Conservation (phyloP, 2,329 filamentous ascomycete species). For the Cordyceps farinosa region DNA sequence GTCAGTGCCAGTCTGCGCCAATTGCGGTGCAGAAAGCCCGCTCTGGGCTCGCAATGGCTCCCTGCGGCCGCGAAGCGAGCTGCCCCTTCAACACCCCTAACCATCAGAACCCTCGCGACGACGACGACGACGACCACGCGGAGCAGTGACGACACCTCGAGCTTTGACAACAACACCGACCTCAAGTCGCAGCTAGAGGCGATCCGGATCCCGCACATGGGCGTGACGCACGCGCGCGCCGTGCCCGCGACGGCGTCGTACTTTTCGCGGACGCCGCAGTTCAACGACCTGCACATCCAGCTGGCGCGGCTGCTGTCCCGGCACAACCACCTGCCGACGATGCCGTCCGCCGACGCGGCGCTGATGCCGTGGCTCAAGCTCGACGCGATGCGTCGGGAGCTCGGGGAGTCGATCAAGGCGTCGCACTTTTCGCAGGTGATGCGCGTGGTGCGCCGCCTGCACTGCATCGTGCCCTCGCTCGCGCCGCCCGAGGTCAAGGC, state of each 20-base stretch:
- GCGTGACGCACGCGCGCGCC: slow-evolving; percentile 59
- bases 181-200: slow-evolving; percentile 23
- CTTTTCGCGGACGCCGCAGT: slow-evolving; percentile 80
- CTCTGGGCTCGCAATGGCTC: slow-evolving; percentile 30
- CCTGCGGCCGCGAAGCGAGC: slow-evolving; percentile 14
- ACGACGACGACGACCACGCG: background rate
- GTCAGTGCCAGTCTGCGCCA: slow-evolving; percentile 35
- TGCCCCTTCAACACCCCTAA: slow-evolving; percentile 13
- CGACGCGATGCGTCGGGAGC: slow-evolving; percentile 66
- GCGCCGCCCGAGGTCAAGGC: slow-evolving; percentile 65
- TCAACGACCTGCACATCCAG: slow-evolving; percentile 78
- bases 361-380: slow-evolving; percentile 78
- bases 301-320: slow-evolving; percentile 69
- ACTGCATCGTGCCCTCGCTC: slow-evolving; percentile 77
- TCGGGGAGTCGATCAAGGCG: slow-evolving; percentile 69
- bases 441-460: slow-evolving; percentile 71
- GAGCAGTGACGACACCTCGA: background rate
- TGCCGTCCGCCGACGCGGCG: slow-evolving; percentile 63
- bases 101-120: slow-evolving; percentile 16
- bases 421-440: slow-evolving; percentile 78
- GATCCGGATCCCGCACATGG: slow-evolving; percentile 30
- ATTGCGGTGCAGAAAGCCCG: slow-evolving; percentile 33
- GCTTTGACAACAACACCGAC: slow-evolving; percentile 17
- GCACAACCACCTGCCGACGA: slow-evolving; percentile 68
- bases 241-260: slow-evolving; percentile 89